These are phyloP conservation scores for Hyphopichia buzzinii DNA, from an alignment of 1,139 yeast species.

Conservation along the genomic window DNA sequence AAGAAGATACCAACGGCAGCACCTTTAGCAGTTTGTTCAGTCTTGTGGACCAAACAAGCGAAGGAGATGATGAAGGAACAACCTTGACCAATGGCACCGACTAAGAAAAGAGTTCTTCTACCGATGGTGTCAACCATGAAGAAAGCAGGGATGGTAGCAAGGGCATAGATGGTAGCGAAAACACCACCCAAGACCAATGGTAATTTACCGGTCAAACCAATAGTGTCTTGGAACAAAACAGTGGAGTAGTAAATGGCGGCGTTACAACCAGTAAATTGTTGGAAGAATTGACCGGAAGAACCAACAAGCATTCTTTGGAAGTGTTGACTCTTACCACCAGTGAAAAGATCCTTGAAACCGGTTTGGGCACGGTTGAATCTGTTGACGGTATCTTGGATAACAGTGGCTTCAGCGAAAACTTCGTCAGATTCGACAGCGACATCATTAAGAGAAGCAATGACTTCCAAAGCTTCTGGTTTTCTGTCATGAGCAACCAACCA, in stretches of 20 bases:
- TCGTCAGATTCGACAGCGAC: slow-evolving; percentile 38
- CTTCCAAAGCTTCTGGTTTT: slow-evolving; percentile 43
- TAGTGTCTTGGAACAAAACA: slow-evolving; percentile 55
- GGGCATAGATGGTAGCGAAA: slow-evolving; percentile 58
- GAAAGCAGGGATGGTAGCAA: slow-evolving; percentile 63
- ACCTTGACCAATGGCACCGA: slow-evolving; percentile 47
- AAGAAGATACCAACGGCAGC: slow-evolving; percentile 43
- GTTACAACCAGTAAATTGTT: slow-evolving; percentile 63
- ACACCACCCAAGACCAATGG: slow-evolving; percentile 46
- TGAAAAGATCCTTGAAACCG: slow-evolving; percentile 49
- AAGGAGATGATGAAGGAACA: slow-evolving; percentile 34
- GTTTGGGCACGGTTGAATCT: slow-evolving; percentile 28
- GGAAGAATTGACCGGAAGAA: slow-evolving; percentile 51
- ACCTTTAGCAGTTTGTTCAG: slow-evolving; percentile 14
- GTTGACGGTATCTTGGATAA: slow-evolving; percentile 42
- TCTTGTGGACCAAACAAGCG: slow-evolving; percentile 2
- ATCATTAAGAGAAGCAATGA: slow-evolving; percentile 2
- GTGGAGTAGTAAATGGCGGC: slow-evolving; percentile 70
- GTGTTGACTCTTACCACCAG: slow-evolving; percentile 50
- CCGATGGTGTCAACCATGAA: slow-evolving; percentile 63
- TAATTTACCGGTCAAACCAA: slow-evolving; percentile 2
- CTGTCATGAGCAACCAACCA: slow-evolving; percentile 61
- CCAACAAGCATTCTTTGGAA: slow-evolving; percentile 59
- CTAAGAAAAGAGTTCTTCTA: slow-evolving; percentile 58
- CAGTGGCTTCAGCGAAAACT: slow-evolving; percentile 42